Evolutionary conservation across 768 basidiomycete genomes (phyloP).

Genomic region (Paxillus ammoniavirescens): DNA sequence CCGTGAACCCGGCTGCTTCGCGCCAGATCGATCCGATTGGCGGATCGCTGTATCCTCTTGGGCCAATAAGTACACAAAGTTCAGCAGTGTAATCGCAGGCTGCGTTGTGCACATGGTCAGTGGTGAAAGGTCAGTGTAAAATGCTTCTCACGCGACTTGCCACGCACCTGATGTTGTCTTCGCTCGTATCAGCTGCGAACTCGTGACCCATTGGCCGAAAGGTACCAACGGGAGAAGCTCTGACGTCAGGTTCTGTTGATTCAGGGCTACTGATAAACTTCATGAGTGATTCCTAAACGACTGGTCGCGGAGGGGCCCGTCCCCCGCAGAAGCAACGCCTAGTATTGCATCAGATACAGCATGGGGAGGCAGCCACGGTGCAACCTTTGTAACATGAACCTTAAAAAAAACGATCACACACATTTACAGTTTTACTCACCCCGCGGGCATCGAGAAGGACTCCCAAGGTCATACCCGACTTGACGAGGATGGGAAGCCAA

Average conservation of each 20-base stretch:
- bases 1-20: too few relatives aligned
- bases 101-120: constrained; percentile 11
- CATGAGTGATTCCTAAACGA: constrained; percentile 25
- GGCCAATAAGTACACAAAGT: constrained; percentile 24
- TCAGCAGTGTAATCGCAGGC: constrained; percentile 35
- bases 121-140: constrained; percentile 42
- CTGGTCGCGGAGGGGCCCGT: constrained; percentile 30
- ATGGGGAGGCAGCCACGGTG: constrained; percentile 31
- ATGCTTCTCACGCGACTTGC: constrained; percentile 24
- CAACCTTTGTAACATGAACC: constrained; percentile 11
- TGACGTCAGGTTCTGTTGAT: constrained; percentile 8
- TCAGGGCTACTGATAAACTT: constrained; percentile 18
- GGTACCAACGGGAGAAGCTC: constrained; percentile 30
- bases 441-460: constrained; percentile 29
- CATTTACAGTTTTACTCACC: constrained; percentile 14
- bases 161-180: constrained; percentile 26
- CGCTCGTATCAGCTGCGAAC: constrained; percentile 9
- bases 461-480: constrained; percentile 31
- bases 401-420: neutral
- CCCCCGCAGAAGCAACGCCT: constrained; percentile 26
- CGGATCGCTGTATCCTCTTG: constrained; percentile 13
- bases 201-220: constrained; percentile 36
- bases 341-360: constrained; percentile 26
- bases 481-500: constrained; percentile 38
- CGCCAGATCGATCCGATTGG: neutral